A percentile compares a stretch with the other conserved stretches of the same genome.
Conservation (phyloP, 345 rosid species). For the Aegle marmelos region DNA sequence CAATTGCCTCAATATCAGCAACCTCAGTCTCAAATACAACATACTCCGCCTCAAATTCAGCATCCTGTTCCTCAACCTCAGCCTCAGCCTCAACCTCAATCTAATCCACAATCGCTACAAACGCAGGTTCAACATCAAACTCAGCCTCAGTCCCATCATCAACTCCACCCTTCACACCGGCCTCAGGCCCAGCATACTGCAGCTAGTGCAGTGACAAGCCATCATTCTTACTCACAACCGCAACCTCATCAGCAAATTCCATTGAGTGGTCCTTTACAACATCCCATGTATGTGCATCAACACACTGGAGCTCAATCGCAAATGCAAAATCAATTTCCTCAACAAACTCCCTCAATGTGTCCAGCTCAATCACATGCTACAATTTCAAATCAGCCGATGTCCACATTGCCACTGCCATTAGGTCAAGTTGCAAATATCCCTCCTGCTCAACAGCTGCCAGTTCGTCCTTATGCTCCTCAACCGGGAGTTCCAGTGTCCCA, state of each 20-base stretch:
- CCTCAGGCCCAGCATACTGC: slow-evolving; percentile 34
- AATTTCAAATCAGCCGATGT: slow-evolving; percentile 39
- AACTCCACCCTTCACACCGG: slow-evolving; percentile 35
- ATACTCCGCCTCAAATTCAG: slow-evolving; percentile 26
- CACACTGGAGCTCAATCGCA: slow-evolving; percentile 41
- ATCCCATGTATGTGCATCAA: slow-evolving; percentile 27
- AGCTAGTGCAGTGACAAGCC: slow-evolving; percentile 45
- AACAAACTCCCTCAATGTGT: slow-evolving; percentile 37
- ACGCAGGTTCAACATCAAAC: slow-evolving; percentile 21
- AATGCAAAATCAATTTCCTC: slow-evolving; percentile 45
- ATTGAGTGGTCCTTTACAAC: slow-evolving; percentile 37
- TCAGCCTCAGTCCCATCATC: slow-evolving; percentile 26
- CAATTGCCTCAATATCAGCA: slow-evolving; percentile 44
- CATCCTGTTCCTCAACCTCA: slow-evolving; percentile 29
- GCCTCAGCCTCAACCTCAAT: background rate
- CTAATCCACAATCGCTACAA: slow-evolving; percentile 22
- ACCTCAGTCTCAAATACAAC: slow-evolving; percentile 37
- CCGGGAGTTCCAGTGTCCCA: slow-evolving; percentile 40
- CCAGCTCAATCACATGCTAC: slow-evolving; percentile 40
- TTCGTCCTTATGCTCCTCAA: slow-evolving; percentile 36
- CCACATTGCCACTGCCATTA: slow-evolving; percentile 37
- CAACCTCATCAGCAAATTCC: slow-evolving; percentile 43
- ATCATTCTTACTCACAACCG: slow-evolving; percentile 49
- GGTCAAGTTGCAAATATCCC: slow-evolving; percentile 26
- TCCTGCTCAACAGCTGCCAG: slow-evolving; percentile 37